Base-by-base conservation (phyloP, 2,329 filamentous ascomycete species). In the Penicillium sp. region DNA sequence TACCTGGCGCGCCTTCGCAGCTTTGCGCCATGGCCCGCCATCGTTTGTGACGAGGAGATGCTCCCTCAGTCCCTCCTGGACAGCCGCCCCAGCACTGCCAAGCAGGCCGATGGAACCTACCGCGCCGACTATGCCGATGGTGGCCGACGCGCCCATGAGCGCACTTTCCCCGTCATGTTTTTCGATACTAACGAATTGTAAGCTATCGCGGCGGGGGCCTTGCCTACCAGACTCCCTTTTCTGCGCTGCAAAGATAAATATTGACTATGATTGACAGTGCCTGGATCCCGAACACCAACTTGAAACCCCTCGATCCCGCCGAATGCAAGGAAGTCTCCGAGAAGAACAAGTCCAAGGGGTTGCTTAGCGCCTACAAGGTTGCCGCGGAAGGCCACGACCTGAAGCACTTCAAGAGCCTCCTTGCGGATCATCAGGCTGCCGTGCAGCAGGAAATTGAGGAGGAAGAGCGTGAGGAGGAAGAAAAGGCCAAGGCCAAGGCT, bases 151-250 rank as follows among this genome's bases (percentile, higher is more conserved):
- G 86, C 84, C 41, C 85, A 87, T 58, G 92, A 97, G 74, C 85
- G 93, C 60, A 92, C 89, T 27, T 97, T 92, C 72, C 90, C 93
- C 5, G 87, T 97, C 69, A 97, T 97, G 93, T 97, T 96, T 73
- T 79, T 97, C 49, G 82, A 85, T 61, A 96, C 92, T 35, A 97
- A 97, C 69, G 93, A 97, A 81, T 97, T 99, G 94, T 99, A 79
- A 85, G 93, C 22, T 31, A 14, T 85, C 11, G 59, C 23, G 7
- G 11, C 40, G 23, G 20, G 45, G 8, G 29, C 45, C 8, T 23
- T 6, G 33, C n/a, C 15, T 37, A 37, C 33, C 33, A 18, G 33
- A n/a, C 7, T 49, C 23, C 29, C 23, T 7, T 26, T 48, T 8
- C 20, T 33, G 12, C 29, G 29, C 15, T 22, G 14, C 18, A 37